Evolutionary conservation across 352 stramenopile genomes (phyloP), one percentile per base, ranked within the genome.

Genomic region (Aphanomyces astaci): DNA sequence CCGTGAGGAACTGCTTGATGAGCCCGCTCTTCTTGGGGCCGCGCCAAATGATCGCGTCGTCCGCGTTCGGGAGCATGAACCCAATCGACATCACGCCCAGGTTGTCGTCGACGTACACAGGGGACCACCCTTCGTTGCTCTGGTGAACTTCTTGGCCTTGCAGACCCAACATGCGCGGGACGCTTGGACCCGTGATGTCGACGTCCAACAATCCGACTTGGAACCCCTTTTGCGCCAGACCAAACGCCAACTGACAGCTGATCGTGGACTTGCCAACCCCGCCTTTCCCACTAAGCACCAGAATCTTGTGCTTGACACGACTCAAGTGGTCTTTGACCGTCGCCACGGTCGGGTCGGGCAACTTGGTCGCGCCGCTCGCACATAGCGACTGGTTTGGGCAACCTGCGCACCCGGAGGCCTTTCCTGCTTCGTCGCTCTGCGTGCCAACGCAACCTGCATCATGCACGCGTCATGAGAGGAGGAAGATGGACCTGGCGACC

Each of bases 1-100:
- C 94, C 17, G 97, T 98, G 36, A 99, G 85, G 78, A 99, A 99
- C 81, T 99, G 97, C 82, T 99, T 98, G 81, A 99, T 99, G 40
- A 99, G 90, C 40, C 94, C 97, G 80, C 98, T 99, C 81, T 99
- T 99, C 78, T 98, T 94, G 11, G 98, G 97, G 22, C 97, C 98
- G 64, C 98, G 84, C 98, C 98, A 99, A 66, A 99, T 99, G 57
- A 99, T 98, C 28, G 98, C 98, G 65, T 98, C 95, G 76, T 99
- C 97, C 0, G 85, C 82, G 69, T 98, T 92, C 33, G 95, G 94
- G 19, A 99, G 79, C 80, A 99, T 96, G 76, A 99, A 99, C 15
- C 96, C 97, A 74, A 99, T 99, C 32, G 91, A 98, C 96, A 99
- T 99, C 68, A 99, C 96, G 32, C 94, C 96, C 13, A 99, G 73